Percentiles rank a stretch among this genome's conserved stretches.
phyloP scores from a whole-genome alignment of 202 grass and related monocot genomes.

The Brachypodium distachyon region DNA sequence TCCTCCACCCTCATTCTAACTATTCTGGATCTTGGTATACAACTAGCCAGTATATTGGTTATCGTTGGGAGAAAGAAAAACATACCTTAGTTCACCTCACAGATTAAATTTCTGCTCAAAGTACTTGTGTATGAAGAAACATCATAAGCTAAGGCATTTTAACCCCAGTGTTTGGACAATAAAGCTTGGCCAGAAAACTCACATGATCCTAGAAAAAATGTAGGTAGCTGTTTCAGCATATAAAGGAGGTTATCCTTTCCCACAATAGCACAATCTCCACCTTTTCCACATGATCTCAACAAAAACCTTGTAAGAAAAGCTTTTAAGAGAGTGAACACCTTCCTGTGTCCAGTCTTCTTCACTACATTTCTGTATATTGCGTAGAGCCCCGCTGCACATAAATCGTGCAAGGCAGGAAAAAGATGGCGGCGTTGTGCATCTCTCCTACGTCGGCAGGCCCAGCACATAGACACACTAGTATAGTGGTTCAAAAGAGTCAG shows the following conservation, averaged over 20 bases:
- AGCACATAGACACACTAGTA: not conserved
- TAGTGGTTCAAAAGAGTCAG: not conserved
- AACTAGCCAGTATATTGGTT: too few species aligned
- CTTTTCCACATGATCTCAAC: too few species aligned
- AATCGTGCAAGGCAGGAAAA: not conserved
- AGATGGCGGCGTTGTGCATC: not conserved
- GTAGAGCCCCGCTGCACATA: slow-evolving; percentile 17
- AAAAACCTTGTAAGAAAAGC: too few species aligned
- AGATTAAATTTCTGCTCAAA: slow-evolving; percentile 43
- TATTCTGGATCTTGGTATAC: too few species aligned
- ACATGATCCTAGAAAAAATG: too few species aligned
- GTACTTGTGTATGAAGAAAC: slow-evolving; percentile 49
- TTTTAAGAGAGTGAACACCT: not conserved
- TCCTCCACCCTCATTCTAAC: too few species aligned
- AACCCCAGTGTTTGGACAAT: too few species aligned
- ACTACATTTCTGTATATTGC: slow-evolving; percentile 9
- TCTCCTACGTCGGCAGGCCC: not conserved
- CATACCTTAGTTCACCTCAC: slow-evolving; percentile 47
- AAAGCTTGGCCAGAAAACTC: too few species aligned
- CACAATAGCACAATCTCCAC: slow-evolving; percentile 11
- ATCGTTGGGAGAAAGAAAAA: not conserved
- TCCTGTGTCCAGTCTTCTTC: slow-evolving; percentile 19
- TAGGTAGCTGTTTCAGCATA: too few species aligned
- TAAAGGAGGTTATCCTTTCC: slow-evolving; percentile 31
- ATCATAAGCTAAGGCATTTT: too few species aligned